Base-by-base conservation (phyloP, 1,284 basidiomycete species). In the Pseudozyma sp. region DNA sequence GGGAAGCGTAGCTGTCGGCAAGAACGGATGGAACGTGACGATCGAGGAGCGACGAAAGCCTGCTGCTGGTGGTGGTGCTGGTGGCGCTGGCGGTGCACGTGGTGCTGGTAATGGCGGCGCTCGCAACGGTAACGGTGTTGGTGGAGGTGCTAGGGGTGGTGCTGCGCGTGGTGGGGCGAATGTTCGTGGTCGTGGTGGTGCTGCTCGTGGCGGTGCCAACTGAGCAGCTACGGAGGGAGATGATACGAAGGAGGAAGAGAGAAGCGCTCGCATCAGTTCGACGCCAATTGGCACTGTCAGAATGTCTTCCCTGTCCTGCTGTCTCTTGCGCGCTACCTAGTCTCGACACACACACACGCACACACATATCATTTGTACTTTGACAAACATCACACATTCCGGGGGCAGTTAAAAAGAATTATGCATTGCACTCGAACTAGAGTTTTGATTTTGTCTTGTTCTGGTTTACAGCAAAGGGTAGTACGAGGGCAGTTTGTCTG, bases 41-140 rank as follows among this genome's bases (percentile, higher is more conserved):
- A 89, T 97, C 45, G 94, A 97, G 88, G 93, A 92, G 59, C 89
- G 92, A 85, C 95, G 94, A 87, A 94, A 95, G 86, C 89, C 92
- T 51, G 89, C 89, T 45, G 93, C 94, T 47, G 87, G 93, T 54
- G 90, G 84, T 29, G 39, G 13, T 24, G 43, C 30, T 16, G 53
- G 59, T 30, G 54, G 16, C 14, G 54, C 35, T 42, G 45, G 51
- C 13, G 43, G 55, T 52, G 56, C 30, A 29, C 54, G 42, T 6
- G 43, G 39, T 48, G 39, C 50, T 9, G 48, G 48, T 33, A 31
- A 35, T 16, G 54, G 53, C 13, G 59, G 52, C n/a, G 54, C 42
- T 13, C 19, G 14, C 29, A 24, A 24, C 24, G 29, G 51, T 5
- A 53, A 53, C 44, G 58, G 58, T 19, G 55, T 47, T 39, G 57